Evolutionary conservation across 352 stramenopile species (phyloP).

Genomic region (Pythium graminicola): DNA sequence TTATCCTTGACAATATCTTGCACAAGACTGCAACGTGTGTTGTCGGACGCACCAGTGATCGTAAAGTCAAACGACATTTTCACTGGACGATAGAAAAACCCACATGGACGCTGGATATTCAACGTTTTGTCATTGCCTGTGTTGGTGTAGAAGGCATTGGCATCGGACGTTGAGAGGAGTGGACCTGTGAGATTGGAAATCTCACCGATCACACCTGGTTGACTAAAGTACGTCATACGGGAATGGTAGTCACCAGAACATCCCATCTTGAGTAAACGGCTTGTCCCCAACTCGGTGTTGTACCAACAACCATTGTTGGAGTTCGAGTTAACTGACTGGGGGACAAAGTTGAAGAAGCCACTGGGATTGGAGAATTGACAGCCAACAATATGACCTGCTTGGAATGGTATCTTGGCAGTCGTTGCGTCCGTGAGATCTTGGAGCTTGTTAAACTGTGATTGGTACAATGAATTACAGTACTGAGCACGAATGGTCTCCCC

Average conservation of each 20-base stretch:
- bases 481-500: conserved; percentile 26
- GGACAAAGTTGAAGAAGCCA: conserved; percentile 36
- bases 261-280: conserved; percentile 30
- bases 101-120: conserved; percentile 23
- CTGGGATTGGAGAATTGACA: conserved; percentile 35
- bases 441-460: conserved; percentile 28
- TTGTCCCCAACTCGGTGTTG: conserved; percentile 29
- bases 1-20: conserved; percentile 14
- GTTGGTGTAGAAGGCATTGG: conserved; percentile 23
- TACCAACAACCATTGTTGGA: conserved; percentile 33
- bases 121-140: conserved; percentile 20
- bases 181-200: conserved; percentile 17
- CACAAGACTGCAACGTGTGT: conserved; percentile 20
- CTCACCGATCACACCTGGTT: conserved; percentile 22
- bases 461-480: conserved; percentile 30
- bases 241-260: conserved; percentile 22
- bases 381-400: conserved; percentile 27
- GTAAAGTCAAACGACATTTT: conserved; percentile 37
- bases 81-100: conserved; percentile 29
- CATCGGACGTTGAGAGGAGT: conserved; percentile 16
- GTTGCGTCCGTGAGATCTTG: conserved; percentile 28
- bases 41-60: conserved; percentile 13
- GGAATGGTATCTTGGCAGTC: conserved; percentile 19
- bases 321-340: conserved; percentile 32
- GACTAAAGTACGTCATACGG: conserved; percentile 23